Evolutionary conservation across 148 eudicot species (phyloP).

Genomic region (Nepenthes gracilis): DNA sequence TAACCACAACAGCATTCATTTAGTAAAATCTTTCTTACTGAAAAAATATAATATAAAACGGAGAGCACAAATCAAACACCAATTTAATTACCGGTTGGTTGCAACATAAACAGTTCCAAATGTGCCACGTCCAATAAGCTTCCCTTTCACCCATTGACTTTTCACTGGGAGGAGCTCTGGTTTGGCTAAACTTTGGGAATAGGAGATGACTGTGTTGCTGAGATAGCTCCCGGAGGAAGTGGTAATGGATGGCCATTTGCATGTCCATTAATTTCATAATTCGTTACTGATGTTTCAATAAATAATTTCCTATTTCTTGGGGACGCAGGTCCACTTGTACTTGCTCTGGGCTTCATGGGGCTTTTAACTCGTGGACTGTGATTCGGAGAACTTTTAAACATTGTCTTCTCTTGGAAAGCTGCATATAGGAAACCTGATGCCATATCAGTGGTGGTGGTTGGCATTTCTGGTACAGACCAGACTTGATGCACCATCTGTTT

Average conservation of each 20-base stretch:
- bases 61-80: not conserved
- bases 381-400: conserved; percentile 29
- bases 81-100: conserved; percentile 45
- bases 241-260: conserved; percentile 63
- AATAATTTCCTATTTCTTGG: conserved; percentile 32
- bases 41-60: no score
- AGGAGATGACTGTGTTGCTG: conserved; percentile 23
- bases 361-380: conserved; percentile 28
- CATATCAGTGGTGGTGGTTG: conserved; percentile 5
- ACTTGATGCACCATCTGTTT: conserved; percentile 23
- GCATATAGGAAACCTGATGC: conserved; percentile 17
- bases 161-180: conserved; percentile 22
- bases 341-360: conserved; percentile 15
- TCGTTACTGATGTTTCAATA: conserved; percentile 18
- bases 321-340: conserved; percentile 39
- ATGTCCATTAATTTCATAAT: conserved; percentile 25
- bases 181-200: conserved; percentile 18
- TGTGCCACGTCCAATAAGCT: conserved; percentile 90
- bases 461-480: conserved; percentile 58
- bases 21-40: no score
- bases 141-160: conserved; percentile 81
- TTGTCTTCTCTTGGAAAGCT: conserved; percentile 15
- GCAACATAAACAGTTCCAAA: conserved; percentile 92
- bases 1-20: not conserved
- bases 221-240: conserved; percentile 59